Base-by-base conservation (phyloP, 2,329 filamentous ascomycete genomes). In the Trichoderma sp. region DNA sequence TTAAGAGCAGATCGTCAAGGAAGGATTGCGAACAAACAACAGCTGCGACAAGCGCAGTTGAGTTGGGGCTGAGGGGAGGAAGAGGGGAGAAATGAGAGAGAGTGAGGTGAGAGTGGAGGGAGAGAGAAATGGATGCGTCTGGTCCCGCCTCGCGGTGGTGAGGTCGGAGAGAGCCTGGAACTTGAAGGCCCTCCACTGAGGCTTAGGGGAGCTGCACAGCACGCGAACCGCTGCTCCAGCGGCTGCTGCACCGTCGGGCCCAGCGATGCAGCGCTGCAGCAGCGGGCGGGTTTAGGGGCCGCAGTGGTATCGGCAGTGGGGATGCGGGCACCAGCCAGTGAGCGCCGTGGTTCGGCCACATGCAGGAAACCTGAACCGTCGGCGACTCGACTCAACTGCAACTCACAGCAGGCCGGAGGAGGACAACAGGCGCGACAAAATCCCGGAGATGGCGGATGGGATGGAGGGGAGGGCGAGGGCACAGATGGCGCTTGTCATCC, bases 21-120 rank as follows among this genome's bases (percentile, higher is more conserved):
- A 59, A 57, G 52, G 48, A 56, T 52, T 39, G 34, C 21, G 41
- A 60, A 50, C 26, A 34, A 39, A 50, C 26, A 39, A 50, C 30
- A 44, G 63, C 57, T 56, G 64, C 57, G 64, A 54, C 48, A 63
- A 63, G 60, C 59, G 59, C 60, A 63, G 60, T 26, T 54, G 59
- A 52, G 60, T 45, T 47, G 60, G 30, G 60, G 48, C 28, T 64
- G 48, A 21, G 28, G 41, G 54, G 56, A 55, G 21, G 44, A 43
- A 47, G 21, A 47, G 44, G 44, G 62, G 41, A 39, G 17, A 21
- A 24, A 24, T 24, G 24, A 54, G 26, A 48, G 28, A 43, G 24
- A 56, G 19, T 47, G 26, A 41, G 50, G 30, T 34, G 30, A 34
- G 30, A 34, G 30, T 34, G 30, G 30, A 34, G 30, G 30, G 30